Base-by-base conservation (phyloP, 306 rosid genomes). In the Geum urbanum region DNA sequence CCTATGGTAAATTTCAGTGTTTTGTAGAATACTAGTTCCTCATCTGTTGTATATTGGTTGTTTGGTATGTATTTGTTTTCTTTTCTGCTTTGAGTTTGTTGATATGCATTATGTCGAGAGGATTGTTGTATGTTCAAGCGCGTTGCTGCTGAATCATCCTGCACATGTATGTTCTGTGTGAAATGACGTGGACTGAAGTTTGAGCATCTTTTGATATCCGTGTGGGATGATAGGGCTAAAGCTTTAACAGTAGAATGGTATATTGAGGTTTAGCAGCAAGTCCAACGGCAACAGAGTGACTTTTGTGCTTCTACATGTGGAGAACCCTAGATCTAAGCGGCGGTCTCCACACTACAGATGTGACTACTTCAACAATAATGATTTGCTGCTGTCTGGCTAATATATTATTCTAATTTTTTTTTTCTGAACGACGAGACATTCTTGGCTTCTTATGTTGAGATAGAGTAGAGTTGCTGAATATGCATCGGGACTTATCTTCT, bases 381-480 rank as follows among this genome's bases (percentile, higher is more conserved):
- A 44, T 62, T 22, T 43, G 51, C 76, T 62, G 45, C 35, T 22
- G 40, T 19, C 46, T 35, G 68, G 20, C 46, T 60, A 45, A 45
- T 57, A 44, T 20, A 5, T 40, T 48, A 35, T 55, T 69, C 2
- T 1, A 1, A 32, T 32, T 32, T 32, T 32, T 32, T 32, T 32
- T 71, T 51, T 63, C 70, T 74, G 70, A 69, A 46, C 49, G 69
- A 46, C 53, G 27, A 24, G 27, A 50, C 27, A 71, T 71, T 27
- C 78, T 55, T 75, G 32, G 2, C 35, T 73, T 71, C 57, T 51
- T 75, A 46, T 74, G 78, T 76, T 78, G 84, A 75, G 82, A 69
- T 49, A 52, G 39, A 51, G 44, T 70, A 89, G 91, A 84, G 79
- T 72, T 80, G 50, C 62, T 8, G 9, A 66, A 70, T 79, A 40